Evolutionary conservation across 1,139 yeast species (phyloP).

Genomic region (Magnusiomyces sp.): DNA sequence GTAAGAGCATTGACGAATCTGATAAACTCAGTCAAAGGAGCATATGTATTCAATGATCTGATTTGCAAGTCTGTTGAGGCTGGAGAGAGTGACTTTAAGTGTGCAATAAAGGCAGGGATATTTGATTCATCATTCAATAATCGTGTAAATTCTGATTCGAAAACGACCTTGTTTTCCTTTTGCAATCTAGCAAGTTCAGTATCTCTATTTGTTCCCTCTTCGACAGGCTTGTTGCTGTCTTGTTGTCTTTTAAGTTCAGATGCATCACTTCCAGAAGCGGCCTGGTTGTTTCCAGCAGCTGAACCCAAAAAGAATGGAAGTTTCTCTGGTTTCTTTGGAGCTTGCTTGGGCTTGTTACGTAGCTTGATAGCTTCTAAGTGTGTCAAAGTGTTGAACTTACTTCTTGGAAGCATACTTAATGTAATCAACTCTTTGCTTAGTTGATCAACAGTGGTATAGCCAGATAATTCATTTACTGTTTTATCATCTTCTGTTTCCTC

Average conservation of each 20-base stretch:
- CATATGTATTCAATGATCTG: constrained; percentile 58
- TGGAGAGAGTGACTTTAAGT: constrained; percentile 61
- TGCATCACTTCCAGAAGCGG: constrained; percentile 41
- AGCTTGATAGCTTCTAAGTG: constrained; percentile 77
- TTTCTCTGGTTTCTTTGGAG: constrained; percentile 76
- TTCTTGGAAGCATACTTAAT: constrained; percentile 66
- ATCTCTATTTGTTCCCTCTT: constrained; percentile 4
- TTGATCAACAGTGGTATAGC: constrained; percentile 56
- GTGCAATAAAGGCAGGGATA: constrained; percentile 39
- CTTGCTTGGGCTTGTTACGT: constrained; percentile 84
- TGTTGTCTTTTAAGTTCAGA: constrained; percentile 8
- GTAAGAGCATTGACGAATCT: constrained; percentile 59
- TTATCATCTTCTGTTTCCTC: constrained; percentile 26
- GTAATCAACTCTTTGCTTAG: constrained; percentile 58
- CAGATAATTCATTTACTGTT: constrained; percentile 23
- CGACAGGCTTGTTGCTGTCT: constrained; percentile 14
- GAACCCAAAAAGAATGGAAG: constrained; percentile 65
- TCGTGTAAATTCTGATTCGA: constrained; percentile 66
- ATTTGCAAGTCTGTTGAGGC: constrained; percentile 78
- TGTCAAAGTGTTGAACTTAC: constrained; percentile 67
- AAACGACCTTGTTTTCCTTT: constrained; percentile 10
- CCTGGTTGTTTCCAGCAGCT: not conserved
- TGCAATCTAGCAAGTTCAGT: constrained; percentile 12
- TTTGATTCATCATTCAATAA: constrained; percentile 41
- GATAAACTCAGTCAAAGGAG: constrained; percentile 57